phyloP scores from a whole-genome alignment of 2,329 filamentous ascomycete genomes.

The Penicillium aurantiogriseum region DNA sequence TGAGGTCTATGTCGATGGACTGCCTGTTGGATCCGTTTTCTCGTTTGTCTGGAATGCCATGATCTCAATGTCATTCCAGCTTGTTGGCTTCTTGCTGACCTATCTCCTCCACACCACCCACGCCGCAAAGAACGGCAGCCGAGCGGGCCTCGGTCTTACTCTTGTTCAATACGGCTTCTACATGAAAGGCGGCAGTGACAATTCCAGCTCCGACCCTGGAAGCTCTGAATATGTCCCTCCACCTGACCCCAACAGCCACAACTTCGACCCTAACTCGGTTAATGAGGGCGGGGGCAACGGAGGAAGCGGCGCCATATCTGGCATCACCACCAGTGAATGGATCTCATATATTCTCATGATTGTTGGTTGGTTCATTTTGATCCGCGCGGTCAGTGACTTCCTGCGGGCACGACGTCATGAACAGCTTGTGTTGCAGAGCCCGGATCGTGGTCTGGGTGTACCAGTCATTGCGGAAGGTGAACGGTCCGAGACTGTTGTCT shows the following conservation, averaged over 20 bases:
- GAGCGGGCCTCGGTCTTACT: slow-evolving; percentile 89
- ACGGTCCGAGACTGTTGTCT: slow-evolving; percentile 72
- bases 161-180: slow-evolving; percentile 96
- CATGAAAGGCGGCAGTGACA: slow-evolving; percentile 68
- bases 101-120: slow-evolving; percentile 98
- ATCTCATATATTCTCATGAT: slow-evolving; percentile 93
- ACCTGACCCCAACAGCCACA: slow-evolving; percentile 83
- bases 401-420: slow-evolving; percentile 84
- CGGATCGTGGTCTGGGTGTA: slow-evolving; percentile 79
- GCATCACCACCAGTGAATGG: slow-evolving; percentile 77
- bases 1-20: slow-evolving; percentile 94
- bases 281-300: slow-evolving; percentile 41
- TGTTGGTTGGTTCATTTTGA: slow-evolving; percentile 95
- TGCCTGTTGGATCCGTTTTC: slow-evolving; percentile 85
- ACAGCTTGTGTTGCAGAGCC: slow-evolving; percentile 87
- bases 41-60: slow-evolving; percentile 77
- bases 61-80: slow-evolving; percentile 96
- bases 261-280: slow-evolving; percentile 75
- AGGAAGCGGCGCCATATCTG: slow-evolving; percentile 44
- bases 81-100: slow-evolving; percentile 95
- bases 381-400: slow-evolving; percentile 89
- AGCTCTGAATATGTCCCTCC: slow-evolving; percentile 58
- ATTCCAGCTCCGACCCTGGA: slow-evolving; percentile 38
- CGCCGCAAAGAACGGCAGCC: slow-evolving; percentile 94
- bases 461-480: slow-evolving; percentile 87